A percentile compares a stretch with the other conserved stretches of the same genome.
Conservation (phyloP, 352 stramenopile genomes). For the Phytopythium boreale region DNA sequence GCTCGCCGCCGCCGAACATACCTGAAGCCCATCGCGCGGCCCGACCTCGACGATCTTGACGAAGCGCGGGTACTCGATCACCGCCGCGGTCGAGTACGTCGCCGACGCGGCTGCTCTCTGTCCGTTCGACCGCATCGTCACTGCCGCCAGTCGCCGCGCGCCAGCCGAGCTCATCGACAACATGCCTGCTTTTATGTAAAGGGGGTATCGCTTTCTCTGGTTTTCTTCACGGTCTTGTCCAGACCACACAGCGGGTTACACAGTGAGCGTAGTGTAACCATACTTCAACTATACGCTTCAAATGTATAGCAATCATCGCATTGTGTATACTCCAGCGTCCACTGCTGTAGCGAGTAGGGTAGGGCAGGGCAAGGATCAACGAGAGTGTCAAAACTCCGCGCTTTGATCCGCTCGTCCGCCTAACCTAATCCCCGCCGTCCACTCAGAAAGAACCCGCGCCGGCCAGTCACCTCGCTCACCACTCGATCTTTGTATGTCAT, state of each 20-base stretch:
- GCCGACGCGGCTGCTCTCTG: not conserved
- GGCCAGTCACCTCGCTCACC: constrained; percentile 20
- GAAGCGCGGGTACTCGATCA: constrained; percentile 49
- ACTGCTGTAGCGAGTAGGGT: no score
- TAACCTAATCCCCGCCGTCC: not conserved
- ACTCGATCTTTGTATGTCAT: constrained; percentile 27
- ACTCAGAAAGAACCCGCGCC: constrained; percentile 2
- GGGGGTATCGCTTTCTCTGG: not conserved
- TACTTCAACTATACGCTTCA: not conserved
- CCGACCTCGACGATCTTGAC: constrained; percentile 95
- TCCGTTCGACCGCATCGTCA: constrained; percentile 9
- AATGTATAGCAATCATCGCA: not conserved
- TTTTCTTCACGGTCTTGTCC: not conserved
- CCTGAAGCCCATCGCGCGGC: constrained; percentile 93
- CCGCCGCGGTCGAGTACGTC: constrained; percentile 10
- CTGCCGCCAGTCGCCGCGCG: not conserved
- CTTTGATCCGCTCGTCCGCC: no score
- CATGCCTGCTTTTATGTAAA: not conserved
- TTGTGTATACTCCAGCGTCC: not conserved
- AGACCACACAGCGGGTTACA: not conserved
- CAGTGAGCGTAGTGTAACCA: not conserved
- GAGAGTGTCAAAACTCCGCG: no score
- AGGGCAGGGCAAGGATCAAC: no score
- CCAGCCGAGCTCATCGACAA: not conserved
- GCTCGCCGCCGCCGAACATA: not conserved